These are phyloP conservation scores for Pseudogymnoascus sp. DNA, from an alignment of 2,329 filamentous ascomycete genomes.

Conservation along the genomic window DNA sequence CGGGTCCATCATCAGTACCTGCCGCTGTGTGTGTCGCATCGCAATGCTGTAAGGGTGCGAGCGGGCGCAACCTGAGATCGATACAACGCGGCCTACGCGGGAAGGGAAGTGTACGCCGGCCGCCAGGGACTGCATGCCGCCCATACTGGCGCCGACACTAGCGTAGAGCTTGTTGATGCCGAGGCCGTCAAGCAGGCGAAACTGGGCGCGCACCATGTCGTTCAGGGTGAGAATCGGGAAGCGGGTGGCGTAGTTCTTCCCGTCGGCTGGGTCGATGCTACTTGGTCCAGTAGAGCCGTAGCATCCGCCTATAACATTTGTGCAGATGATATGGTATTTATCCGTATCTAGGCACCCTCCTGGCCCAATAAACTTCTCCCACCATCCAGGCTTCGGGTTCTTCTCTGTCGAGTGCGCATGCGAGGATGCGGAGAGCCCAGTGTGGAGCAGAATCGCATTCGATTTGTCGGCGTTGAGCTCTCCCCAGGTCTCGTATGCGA, in stretches of 20 bases:
- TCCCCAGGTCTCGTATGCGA: constrained; percentile 94
- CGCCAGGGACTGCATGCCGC: constrained; percentile 93
- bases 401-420: constrained; percentile 86
- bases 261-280: constrained; percentile 81
- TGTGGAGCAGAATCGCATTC: constrained; percentile 89
- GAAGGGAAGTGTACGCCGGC: constrained; percentile 78
- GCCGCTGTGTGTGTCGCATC: constrained; percentile 95
- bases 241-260: constrained; percentile 81
- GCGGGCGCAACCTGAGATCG: constrained; percentile 86
- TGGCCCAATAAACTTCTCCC: constrained; percentile 96
- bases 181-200: constrained; percentile 74
- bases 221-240: constrained; percentile 95
- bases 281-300: constrained; percentile 91
- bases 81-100: constrained; percentile 74
- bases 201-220: constrained; percentile 96
- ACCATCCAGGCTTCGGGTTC: constrained; percentile 91
- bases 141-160: constrained; percentile 94
- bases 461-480: constrained; percentile 68
- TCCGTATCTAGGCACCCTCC: constrained; percentile 79
- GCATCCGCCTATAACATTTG: constrained; percentile 92
- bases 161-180: constrained; percentile 76
- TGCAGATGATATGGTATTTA: constrained; percentile 91
- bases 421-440: constrained; percentile 91
- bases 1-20: constrained; percentile 98
- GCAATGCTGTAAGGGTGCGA: constrained; percentile 97